Evolutionary conservation across 768 basidiomycete species (phyloP), one percentile per base, ranked within the genome.

Genomic region (Tricholoma bakamatsutake): DNA sequence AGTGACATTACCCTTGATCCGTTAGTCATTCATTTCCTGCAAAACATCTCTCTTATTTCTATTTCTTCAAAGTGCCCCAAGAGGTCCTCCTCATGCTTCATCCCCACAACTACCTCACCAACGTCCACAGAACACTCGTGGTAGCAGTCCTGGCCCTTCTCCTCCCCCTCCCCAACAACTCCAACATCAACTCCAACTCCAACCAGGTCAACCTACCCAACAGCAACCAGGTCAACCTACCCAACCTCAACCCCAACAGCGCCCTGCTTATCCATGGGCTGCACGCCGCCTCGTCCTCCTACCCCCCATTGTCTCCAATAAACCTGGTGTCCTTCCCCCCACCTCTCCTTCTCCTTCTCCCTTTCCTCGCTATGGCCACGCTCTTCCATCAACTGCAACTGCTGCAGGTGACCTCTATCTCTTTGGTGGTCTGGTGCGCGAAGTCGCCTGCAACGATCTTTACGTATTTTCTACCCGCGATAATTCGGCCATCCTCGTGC

Each of bases 281-380:
- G 81, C 87, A 45, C 84, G 87, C 11, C 83, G 87, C 6, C 80
- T 94, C 53, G 67, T 73, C 31, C 80, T 93, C 18, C 80, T 83
- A 0, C 86, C 90, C 2, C 88, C 89, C 0, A 73, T 81, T 11
- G 69, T 81, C 17, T 73, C 89, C 49, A 75, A 77, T 50, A 88
- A 85, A 60, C 84, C 85, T 11, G 85, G 82, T 45, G 72, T 82
- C 51, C 77, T 76, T 0, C 79, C 82, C n/a, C 80, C 87, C 8
- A 81, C 81, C 0, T 73, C 81, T 1, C 84, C 85, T 2, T 93
- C 92, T 0, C 87, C 91, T 0, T 85, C 87, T 1, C 96, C 96
- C 0, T 98, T 98, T 70, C 96, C 97, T 24, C 86, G 96, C 40
- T 99, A 98, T 66, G 97, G 96, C 24, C 92, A 97, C 66, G 87